Conservation (phyloP, 805 yeast species). For the Limtongia smithiae region DNA sequence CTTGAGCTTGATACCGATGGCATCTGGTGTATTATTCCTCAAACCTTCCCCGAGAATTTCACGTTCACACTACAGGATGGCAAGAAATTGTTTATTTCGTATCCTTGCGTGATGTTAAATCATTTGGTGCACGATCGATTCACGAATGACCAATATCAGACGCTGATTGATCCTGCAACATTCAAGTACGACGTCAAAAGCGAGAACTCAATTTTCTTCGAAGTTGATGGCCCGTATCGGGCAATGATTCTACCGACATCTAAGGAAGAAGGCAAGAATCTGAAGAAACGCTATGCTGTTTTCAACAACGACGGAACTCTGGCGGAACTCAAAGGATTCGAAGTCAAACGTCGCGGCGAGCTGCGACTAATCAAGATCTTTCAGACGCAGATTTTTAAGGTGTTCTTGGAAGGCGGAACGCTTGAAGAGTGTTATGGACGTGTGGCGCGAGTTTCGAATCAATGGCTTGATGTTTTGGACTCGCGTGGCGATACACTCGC, state of each 20-base stretch:
- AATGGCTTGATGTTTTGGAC: conserved; percentile 93
- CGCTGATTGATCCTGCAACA: conserved; percentile 63
- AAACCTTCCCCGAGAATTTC: conserved; percentile 87
- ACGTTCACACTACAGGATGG: conserved; percentile 71
- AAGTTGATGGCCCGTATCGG: conserved; percentile 96
- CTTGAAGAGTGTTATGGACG: conserved; percentile 78
- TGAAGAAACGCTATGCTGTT: conserved; percentile 95
- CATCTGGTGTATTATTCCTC: conserved; percentile 97
- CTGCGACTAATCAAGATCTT: conserved; percentile 87
- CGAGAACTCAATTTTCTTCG: conserved; percentile 94
- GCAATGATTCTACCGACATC: conserved; percentile 98
- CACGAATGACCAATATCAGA: conserved; percentile 94
- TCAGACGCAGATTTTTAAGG: conserved; percentile 89
- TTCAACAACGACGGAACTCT: conserved; percentile 90
- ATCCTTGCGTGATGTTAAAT: conserved; percentile 95
- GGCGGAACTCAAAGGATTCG: conserved; percentile 96
- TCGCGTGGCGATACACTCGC: conserved; percentile 81
- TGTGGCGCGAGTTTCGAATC: conserved; percentile 88
- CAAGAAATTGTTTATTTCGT: conserved; percentile 69
- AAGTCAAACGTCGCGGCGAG: conserved; percentile 94
- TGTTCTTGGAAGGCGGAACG: conserved; percentile 80
- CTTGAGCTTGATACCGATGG: conserved; percentile 98
- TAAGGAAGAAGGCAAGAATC: conserved; percentile 94
- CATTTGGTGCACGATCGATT: conserved; percentile 85
- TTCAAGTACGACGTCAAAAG: conserved; percentile 71